Conservation (phyloP, 2,329 filamentous ascomycete genomes). For the Rhinocladiella mackenziei region DNA sequence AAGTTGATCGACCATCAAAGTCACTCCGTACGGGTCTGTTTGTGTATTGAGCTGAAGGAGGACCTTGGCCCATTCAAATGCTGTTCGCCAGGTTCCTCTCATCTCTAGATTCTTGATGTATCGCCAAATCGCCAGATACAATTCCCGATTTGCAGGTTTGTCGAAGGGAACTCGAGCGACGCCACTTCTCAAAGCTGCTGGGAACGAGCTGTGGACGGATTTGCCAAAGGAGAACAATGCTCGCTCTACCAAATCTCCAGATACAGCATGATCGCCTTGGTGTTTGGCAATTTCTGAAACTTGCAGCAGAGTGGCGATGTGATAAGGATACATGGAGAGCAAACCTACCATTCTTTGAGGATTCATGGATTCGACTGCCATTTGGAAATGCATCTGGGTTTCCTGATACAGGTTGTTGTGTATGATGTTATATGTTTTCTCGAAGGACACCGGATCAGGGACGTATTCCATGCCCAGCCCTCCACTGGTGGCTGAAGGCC, state of each 20-base stretch:
- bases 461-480: slow-evolving; percentile 78
- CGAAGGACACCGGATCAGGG: slow-evolving; percentile 54
- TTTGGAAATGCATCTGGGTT: slow-evolving; percentile 71
- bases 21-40: slow-evolving; percentile 76
- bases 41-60: slow-evolving; percentile 68
- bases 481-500: slow-evolving; percentile 73
- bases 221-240: slow-evolving; percentile 93
- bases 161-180: slow-evolving; percentile 76
- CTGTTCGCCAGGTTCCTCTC: slow-evolving; percentile 91
- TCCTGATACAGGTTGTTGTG: slow-evolving; percentile 71
- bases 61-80: slow-evolving; percentile 88
- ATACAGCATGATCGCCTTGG: slow-evolving; percentile 79
- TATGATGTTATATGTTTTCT: slow-evolving; percentile 70
- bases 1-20: slow-evolving; percentile 75
- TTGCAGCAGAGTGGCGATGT: slow-evolving; percentile 89
- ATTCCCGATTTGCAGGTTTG: slow-evolving; percentile 81
- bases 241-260: slow-evolving; percentile 82
- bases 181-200: slow-evolving; percentile 69
- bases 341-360: slow-evolving; percentile 76
- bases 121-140: slow-evolving; percentile 85
- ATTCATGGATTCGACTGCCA: slow-evolving; percentile 76
- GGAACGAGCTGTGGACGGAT: slow-evolving; percentile 77
- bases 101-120: slow-evolving; percentile 81
- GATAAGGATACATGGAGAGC: slow-evolving; percentile 73
- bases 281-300: slow-evolving; percentile 90